phyloP scores from a whole-genome alignment of 1,284 basidiomycete species.

The Phellopilus nigrolimitatus region DNA sequence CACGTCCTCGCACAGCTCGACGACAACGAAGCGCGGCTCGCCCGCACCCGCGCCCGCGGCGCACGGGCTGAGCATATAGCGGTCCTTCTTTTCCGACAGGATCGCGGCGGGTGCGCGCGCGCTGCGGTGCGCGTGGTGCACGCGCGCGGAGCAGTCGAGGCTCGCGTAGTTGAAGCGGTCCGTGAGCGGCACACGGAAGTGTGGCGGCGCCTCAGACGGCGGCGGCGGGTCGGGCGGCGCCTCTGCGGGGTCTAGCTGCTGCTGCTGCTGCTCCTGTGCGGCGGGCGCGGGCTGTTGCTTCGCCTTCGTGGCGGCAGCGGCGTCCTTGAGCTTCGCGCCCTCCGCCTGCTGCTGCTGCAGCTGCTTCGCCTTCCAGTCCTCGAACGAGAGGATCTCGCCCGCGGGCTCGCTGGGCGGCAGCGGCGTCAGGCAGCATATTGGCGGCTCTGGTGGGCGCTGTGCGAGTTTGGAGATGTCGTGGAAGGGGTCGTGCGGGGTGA shows the following conservation, averaged over 20 bases:
- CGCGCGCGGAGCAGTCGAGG: constrained; percentile 54
- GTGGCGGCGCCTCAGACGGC: constrained; percentile 46
- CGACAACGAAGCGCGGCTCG: constrained; percentile 79
- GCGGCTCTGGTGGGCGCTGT: constrained; percentile 46
- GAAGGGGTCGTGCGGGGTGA: constrained; percentile 56
- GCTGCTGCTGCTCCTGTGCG: constrained; percentile 18
- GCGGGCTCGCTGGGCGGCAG: constrained; percentile 42
- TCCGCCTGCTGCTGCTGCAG: constrained; percentile 23
- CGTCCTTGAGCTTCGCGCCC: background rate
- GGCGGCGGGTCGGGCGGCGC: constrained; percentile 18
- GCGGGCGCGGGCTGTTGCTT: background rate
- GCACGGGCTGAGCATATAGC: constrained; percentile 97
- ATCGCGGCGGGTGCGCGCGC: constrained; percentile 85
- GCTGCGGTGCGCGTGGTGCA: constrained; percentile 49
- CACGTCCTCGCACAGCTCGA: constrained; percentile 97
- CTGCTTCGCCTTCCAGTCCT: constrained; percentile 82
- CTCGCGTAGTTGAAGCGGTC: constrained; percentile 62
- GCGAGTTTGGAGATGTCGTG: constrained; percentile 44
- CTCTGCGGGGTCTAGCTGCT: constrained; percentile 18
- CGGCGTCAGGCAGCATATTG: constrained; percentile 63
- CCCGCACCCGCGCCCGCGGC: constrained; percentile 39
- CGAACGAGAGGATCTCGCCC: constrained; percentile 73
- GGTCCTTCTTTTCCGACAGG: constrained; percentile 86
- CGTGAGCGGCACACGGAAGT: constrained; percentile 61
- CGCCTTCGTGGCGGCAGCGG: background rate